phyloP scores from a whole-genome alignment of 495 filamentous ascomycete species.

The Penicillium arizonense region DNA sequence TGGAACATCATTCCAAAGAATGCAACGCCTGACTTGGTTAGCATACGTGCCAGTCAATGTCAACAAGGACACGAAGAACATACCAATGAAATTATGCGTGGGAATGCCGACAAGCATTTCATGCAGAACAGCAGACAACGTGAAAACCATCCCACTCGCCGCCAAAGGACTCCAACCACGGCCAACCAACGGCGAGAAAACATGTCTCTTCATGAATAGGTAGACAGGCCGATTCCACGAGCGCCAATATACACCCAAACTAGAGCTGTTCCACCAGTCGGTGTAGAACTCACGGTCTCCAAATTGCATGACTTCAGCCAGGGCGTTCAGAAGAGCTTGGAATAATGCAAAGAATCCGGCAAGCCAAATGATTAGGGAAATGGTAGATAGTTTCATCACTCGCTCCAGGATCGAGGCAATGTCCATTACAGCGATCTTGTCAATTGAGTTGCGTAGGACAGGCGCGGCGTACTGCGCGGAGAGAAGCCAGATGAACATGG shows the following conservation, averaged over 20 bases:
- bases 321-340: conserved; percentile 81
- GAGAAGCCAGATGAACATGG: conserved; percentile 88
- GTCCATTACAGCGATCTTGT: conserved; percentile 79
- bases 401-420: conserved; percentile 81
- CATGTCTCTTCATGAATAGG: conserved; percentile 90
- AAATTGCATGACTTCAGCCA: conserved; percentile 88
- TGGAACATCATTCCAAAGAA: conserved; percentile 94
- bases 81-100: conserved; percentile 91
- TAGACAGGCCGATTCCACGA: conserved; percentile 98
- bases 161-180: conserved; percentile 67
- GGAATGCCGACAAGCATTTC: conserved; percentile 92
- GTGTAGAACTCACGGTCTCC: conserved; percentile 93
- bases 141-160: conserved; percentile 78
- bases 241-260: conserved; percentile 86
- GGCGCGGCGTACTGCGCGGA: conserved; percentile 92
- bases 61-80: conserved; percentile 8
- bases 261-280: conserved; percentile 95
- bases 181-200: conserved; percentile 81
- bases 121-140: conserved; percentile 82
- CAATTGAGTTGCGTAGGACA: conserved; percentile 80
- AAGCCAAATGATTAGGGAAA: conserved; percentile 92
- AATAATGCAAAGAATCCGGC: conserved; percentile 96
- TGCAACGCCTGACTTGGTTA: conserved; percentile 64
- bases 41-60: neutral
- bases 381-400: conserved; percentile 90